Evolutionary conservation across 495 filamentous ascomycete species (phyloP), one percentile per base, ranked within the genome.

Genomic region (Trichoderma reesei): DNA sequence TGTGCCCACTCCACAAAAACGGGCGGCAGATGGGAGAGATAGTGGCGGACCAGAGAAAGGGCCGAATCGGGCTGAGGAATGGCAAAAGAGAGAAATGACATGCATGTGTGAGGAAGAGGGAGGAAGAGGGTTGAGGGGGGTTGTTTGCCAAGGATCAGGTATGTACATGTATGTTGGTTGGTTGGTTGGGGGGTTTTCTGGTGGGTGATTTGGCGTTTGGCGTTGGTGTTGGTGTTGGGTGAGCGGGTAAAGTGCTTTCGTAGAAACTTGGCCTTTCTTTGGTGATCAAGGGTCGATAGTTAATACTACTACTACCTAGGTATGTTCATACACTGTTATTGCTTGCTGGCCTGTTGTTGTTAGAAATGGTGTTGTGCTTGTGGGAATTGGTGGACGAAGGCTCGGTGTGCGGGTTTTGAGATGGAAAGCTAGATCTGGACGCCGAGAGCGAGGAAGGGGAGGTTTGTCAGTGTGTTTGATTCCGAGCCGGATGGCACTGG

Each of bases 1-100:
- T 26, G 26, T 26, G 26, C 26, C 26, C 26, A 26, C 51, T 56
- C 20, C 51, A 33, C 26, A 56, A 31, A 26, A 34, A n/a, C 51
- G 51, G 51, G 51, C 51, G 26, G 51, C 51, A 56, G 26, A 56
- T 56, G 51, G 26, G 51, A 56, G 51, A 56, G 34, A n/a, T 31
- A 26, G 34, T 56, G 51, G 7, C 26, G 26, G 34, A 6, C 13
- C 9, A n/a, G 51, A 34, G 3, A 10, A 56, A 56, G 34, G 51
- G 51, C 9, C 51, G 26, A 26, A 56, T 8, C 34, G 51, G 51
- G 51, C 51, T 56, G 51, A 56, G 26, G 26, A 34, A 9, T 20
- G 11, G 31, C 6, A 34, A 18, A 33, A 16, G 51, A 56, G 16
- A 56, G 16, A n/a, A 6, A n/a, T 26, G 26, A 26, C 26, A 56